Conservation (phyloP, 805 yeast genomes). For the Kazachstania martiniae region DNA sequence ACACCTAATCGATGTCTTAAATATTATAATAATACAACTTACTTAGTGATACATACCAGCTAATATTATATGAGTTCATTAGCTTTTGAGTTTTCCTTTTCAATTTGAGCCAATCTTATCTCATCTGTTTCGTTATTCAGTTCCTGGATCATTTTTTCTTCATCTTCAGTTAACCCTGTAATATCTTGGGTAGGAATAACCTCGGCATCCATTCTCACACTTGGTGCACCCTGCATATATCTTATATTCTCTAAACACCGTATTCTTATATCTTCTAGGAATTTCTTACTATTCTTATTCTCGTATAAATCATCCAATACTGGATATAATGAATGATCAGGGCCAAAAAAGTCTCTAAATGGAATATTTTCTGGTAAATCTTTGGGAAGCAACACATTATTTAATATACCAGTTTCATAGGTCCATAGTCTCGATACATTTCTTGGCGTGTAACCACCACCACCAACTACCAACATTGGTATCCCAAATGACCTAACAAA, state of each 20-base stretch:
- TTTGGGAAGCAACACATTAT: conserved; percentile 66
- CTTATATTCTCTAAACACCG: conserved; percentile 74
- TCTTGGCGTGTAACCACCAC: conserved; percentile 97
- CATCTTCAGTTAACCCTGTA: conserved; percentile 34
- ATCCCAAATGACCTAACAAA: conserved; percentile 77
- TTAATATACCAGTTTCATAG: conserved; percentile 79
- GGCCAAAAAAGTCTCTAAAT: conserved; percentile 74
- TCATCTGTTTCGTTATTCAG: conserved; percentile 24
- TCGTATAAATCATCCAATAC: conserved; percentile 68
- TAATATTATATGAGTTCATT: conserved; percentile 21
- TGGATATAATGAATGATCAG: conserved; percentile 86
- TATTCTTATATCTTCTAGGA: conserved; percentile 66
- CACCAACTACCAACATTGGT: conserved; percentile 91
- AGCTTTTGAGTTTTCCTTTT: conserved; percentile 30
- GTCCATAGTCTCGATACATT: conserved; percentile 96
- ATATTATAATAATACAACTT: no score
- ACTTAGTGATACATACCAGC: no score
- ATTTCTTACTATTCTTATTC: conserved; percentile 74
- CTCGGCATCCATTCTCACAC: conserved; percentile 78
- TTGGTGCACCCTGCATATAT: conserved; percentile 81
- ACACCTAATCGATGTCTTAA: no score
- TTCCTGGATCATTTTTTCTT: conserved; percentile 28
- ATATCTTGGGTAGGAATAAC: conserved; percentile 58
- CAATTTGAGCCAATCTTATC: conserved; percentile 28
- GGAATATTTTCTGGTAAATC: conserved; percentile 68